Base-by-base conservation (phyloP, 441 rosid species). In the Populus hybrid region DNA sequence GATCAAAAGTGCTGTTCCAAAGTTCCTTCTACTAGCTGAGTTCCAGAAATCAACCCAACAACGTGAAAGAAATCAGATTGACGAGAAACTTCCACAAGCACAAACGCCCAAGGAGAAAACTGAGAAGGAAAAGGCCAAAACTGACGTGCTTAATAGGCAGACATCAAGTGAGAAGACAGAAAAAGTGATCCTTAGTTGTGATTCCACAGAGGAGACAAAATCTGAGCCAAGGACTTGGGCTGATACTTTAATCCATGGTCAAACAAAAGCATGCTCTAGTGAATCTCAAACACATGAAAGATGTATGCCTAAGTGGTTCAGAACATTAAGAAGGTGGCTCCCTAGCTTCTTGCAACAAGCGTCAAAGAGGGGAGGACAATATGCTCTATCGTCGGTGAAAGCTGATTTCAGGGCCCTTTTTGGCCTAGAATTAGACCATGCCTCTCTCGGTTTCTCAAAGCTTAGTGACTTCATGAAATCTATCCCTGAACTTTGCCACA, bases 351-450 rank as follows among this genome's bases (percentile, higher is more conserved):
- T 94, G 69, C 72, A 69, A 70, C 83, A 83, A 78, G 75, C 74
- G 69, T 80, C 91, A 69, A 77, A 59, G 72, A 78, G 77, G 67
- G 89, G 76, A 69, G 86, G 61, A 67, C 86, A 80, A 74, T 94
- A 92, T 85, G 91, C 98, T 75, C 91, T 94, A 21, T 92, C 98
- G 64, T 94, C 97, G 67, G 87, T 92, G 71, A 94, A 94, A 87
- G 84, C 89, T 32, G 98, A 94, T 83, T 94, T 92, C 86, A 89
- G 87, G 74, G 79, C 86, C 81, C 78, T 80, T 53, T 94, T 83
- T 82, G 89, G 89, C 76, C 80, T 86, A 65, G 95, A 92, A 35
- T 68, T 94, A 72, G 92, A 92, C 74, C 98, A 94, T 73, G 82
- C 83, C 76, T 88, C 96, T 82, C 86, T 94, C 59, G 98, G 97